Evolutionary conservation across 2,329 filamentous ascomycete species (phyloP).

Genomic region (Paramyrothecium sp.): DNA sequence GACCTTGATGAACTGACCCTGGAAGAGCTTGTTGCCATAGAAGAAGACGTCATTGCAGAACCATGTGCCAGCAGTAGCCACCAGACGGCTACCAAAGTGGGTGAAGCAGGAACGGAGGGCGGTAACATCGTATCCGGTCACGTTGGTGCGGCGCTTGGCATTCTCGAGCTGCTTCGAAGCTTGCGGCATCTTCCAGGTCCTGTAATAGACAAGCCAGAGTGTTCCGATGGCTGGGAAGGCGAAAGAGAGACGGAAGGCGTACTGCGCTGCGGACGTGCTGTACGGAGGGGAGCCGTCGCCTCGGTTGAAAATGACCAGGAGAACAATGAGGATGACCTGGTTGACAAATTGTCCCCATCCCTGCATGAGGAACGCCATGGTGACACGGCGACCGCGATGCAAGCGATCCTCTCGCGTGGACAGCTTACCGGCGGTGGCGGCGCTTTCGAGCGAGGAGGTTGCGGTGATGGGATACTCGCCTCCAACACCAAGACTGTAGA

Average conservation of each 20-base stretch:
- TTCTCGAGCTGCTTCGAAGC: conserved; percentile 78
- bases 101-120: conserved; percentile 76
- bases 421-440: conserved; percentile 78
- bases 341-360: conserved; percentile 97
- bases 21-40: conserved; percentile 98
- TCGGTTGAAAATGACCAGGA: conserved; percentile 86
- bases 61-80: conserved; percentile 87
- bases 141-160: conserved; percentile 81
- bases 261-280: conserved; percentile 74
- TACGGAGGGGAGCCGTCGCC: conserved; percentile 74
- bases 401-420: conserved; percentile 92
- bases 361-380: conserved; percentile 95
- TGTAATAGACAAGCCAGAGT: conserved; percentile 93
- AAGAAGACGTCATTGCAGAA: conserved; percentile 98
- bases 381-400: conserved; percentile 93
- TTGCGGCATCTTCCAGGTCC: conserved; percentile 90
- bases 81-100: conserved; percentile 81
- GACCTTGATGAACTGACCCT: conserved; percentile 83
- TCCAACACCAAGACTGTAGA: conserved; percentile 65
- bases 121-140: conserved; percentile 89
- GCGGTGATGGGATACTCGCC: conserved; percentile 97
- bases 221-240: conserved; percentile 88
- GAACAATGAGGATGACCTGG: conserved; percentile 82
- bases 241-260: conserved; percentile 89
- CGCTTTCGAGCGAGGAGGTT: conserved; percentile 91